These are phyloP conservation scores for Tephrocybe sp. DNA, from an alignment of 768 basidiomycete genomes.

Conservation along the genomic window DNA sequence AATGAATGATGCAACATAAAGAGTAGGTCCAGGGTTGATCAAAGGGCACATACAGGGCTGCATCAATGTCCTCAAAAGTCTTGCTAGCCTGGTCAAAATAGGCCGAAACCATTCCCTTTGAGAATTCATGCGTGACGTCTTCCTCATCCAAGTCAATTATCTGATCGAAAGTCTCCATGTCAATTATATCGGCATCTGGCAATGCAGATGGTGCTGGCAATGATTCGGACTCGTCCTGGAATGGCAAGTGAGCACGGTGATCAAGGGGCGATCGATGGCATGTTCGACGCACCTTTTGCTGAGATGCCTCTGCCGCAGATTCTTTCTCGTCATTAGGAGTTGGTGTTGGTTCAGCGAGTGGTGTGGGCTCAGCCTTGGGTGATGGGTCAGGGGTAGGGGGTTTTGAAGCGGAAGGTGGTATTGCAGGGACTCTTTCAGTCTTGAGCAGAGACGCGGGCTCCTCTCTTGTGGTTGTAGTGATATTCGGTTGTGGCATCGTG, in stretches of 20 bases:
- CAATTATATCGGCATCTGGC: slow-evolving; percentile 41
- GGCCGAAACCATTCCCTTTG: slow-evolving; percentile 68
- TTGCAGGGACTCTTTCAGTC: neutral
- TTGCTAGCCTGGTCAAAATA: slow-evolving; percentile 78
- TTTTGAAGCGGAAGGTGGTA: slow-evolving; percentile 1
- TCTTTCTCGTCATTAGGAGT: slow-evolving; percentile 1
- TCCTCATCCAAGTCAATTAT: slow-evolving; percentile 86
- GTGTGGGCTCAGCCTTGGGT: neutral
- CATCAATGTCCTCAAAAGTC: slow-evolving; percentile 80
- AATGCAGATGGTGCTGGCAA: neutral
- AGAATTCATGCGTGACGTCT: slow-evolving; percentile 66
- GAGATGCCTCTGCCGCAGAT: neutral
- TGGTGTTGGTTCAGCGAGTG: slow-evolving; percentile 1
- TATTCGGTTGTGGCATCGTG: slow-evolving; percentile 6
- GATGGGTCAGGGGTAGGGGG: neutral
- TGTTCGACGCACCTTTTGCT: slow-evolving; percentile 4
- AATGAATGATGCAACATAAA: slow-evolving; percentile 2
- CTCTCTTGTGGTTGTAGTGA: neutral
- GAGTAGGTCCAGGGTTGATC: neutral
- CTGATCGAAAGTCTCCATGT: slow-evolving; percentile 81
- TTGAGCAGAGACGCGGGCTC: neutral
- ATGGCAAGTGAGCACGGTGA: slow-evolving; percentile 1
- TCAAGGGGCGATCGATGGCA: slow-evolving; percentile 2
- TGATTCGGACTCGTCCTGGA: slow-evolving; percentile 4
- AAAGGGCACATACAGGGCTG: slow-evolving; percentile 61